Base-by-base conservation (phyloP, 1,284 basidiomycete genomes). In the Fomitopsis betulina region DNA sequence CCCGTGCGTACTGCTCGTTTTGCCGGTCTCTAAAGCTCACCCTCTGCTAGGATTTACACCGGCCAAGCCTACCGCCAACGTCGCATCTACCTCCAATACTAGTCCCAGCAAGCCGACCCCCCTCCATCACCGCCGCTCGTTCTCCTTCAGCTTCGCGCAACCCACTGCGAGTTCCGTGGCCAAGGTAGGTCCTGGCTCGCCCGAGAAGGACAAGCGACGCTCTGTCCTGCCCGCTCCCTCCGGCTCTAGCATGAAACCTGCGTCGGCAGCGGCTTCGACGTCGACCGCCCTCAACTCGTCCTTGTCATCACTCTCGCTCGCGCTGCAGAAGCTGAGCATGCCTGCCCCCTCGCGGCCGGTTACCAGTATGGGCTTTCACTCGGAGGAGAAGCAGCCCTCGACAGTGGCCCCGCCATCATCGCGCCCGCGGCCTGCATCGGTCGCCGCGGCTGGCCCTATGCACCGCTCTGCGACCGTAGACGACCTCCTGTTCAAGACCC, bases 351-450 rank as follows among this genome's bases (percentile, higher is more conserved):
- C 75, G 23, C 70, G 86, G 43, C 85, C 87, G 1, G 86, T 77
- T 57, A 86, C 85, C 1, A 86, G 83, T 59, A 72, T 88, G 73
- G 86, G 85, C 30, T 87, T 88, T 65, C 80, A 79, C 65, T 27
- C 32, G 12, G 49, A 21, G 32, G 33, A 17, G 55, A 37, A 19
- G 39, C 7, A 23, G 10, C 10, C 52, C 19, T 37, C 53, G 5
- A 17, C n/a, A 13, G 25, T 8, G 17, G 27, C 40, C 25, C 19
- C 30, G 21, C 5, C 42, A 37, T 38, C n/a, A 6, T 43, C 53
- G 53, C 35, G 37, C 21, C 53, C 37, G 21, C 32, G 45, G 1
- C 42, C 45, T 17, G 23, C 19, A 21, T 47, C 47, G 21, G 23
- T n/a, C 6, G 45, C 19, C 12, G 42, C 45, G 5, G 49, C 32